Evolutionary conservation across 495 filamentous ascomycete species (phyloP).

Genomic region (Penicillium cinerascens): DNA sequence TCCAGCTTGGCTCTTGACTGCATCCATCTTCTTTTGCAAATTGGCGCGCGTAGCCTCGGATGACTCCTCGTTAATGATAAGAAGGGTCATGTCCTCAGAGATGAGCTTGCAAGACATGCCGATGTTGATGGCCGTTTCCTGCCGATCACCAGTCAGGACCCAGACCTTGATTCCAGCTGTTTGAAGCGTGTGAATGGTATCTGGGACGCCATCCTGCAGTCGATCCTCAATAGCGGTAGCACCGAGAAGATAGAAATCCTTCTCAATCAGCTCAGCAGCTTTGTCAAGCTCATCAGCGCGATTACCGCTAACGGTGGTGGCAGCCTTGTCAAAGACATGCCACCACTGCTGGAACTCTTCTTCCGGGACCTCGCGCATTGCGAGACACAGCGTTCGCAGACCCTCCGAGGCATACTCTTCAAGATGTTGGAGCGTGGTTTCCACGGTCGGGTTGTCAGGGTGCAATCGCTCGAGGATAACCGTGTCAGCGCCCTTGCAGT

Average conservation of each 20-base stretch:
- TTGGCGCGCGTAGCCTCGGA: conserved; percentile 75
- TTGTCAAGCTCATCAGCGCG: conserved; percentile 96
- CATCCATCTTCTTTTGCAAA: conserved; percentile 86
- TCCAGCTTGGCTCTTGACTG: conserved; percentile 71
- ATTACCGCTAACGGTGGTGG: conserved; percentile 87
- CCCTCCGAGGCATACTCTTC: conserved; percentile 98
- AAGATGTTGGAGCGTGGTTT: conserved; percentile 83
- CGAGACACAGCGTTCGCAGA: conserved; percentile 89
- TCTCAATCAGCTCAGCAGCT: conserved; percentile 92
- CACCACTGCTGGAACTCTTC: conserved; percentile 88
- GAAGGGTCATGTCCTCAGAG: conserved; percentile 96
- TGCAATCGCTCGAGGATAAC: conserved; percentile 89
- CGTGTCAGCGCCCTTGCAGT: conserved; percentile 96
- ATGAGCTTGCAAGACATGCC: conserved; percentile 99
- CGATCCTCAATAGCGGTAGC: conserved; percentile 98
- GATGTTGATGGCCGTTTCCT: conserved; percentile 99
- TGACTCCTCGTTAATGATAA: conserved; percentile 92
- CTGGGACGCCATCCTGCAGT: conserved; percentile 94
- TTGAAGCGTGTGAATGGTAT: conserved; percentile 97
- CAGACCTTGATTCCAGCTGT: conserved; percentile 98
- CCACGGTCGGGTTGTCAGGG: conserved; percentile 76
- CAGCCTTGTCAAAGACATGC: conserved; percentile 81
- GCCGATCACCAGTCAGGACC: conserved; percentile 96
- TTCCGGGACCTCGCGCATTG: conserved; percentile 91
- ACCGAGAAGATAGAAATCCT: conserved; percentile 83